Evolutionary conservation across 129 eudicot genomes (phyloP), one percentile per base, ranked within the genome.

Genomic region (Apium graveolens): DNA sequence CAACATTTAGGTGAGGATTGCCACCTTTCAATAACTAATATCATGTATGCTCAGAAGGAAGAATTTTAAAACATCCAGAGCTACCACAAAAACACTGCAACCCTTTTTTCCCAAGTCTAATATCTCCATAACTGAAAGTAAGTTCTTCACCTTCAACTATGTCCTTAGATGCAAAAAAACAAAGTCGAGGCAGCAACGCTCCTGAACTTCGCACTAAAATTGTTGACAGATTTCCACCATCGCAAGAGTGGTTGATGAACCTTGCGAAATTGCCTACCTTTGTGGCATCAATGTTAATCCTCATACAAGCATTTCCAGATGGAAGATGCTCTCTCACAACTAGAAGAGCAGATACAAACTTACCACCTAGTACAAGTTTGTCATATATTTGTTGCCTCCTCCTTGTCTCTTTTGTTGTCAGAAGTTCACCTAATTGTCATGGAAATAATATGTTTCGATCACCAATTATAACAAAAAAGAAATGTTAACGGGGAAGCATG

Each of bases 281-380:
- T 2, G 99, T 92, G 55, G 97, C 97, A 75, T 96, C 99, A 78
- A 96, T 90, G 78, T 92, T 96, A 16, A 92, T 87, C 87, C 97
- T 89, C 87, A 92, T 83, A 79, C 97, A 92, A 21, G 89, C 81
- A 60, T 89, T 92, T 76, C 97, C 85, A 2, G 97, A 90, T 32
- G 99, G 95, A 78, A 96, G 97, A 85, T 96, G 97, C 87, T 96
- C 99, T 74, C 92, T 89, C 80, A 87, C 97, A 57, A 96, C 99
- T 74, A 92, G 76, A 79, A 96, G 97, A 21, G 99, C 93, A n/a
- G 97, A 86, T 68, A 89, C 83, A 46, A 89, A 76, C 57, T 45
- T 86, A 17, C 89, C 85, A 13, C 37, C 63, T 18, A 75, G 44
- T 71, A 90, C 57, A 34, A 84, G 88, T 85, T 83, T 69, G 80